Evolutionary conservation across 208 protist species (phyloP).

Genomic region (Leishmania guyanensis): DNA sequence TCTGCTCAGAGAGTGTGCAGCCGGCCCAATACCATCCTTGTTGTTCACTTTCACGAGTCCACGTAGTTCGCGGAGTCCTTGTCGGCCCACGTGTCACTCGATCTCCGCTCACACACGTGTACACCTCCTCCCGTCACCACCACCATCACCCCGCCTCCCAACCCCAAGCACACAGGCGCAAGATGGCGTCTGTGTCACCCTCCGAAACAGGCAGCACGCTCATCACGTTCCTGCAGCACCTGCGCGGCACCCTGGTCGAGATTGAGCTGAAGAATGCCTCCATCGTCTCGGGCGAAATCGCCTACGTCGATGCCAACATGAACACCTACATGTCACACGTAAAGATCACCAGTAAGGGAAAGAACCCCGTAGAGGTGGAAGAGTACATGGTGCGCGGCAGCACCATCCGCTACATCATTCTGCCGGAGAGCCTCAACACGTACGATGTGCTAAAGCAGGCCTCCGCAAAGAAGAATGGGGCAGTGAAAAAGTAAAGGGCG

Average conservation of each 20-base stretch:
- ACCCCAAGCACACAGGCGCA: constrained; percentile 1
- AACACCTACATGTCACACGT: constrained; percentile 98
- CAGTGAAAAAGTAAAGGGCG: constrained; percentile 6
- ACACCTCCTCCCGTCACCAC: background rate
- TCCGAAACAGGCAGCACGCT: constrained; percentile 77
- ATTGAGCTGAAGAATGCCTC: constrained; percentile 99
- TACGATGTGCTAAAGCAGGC: constrained; percentile 91
- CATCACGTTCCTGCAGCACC: constrained; percentile 97
- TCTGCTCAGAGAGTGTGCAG: background rate
- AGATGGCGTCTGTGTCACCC: constrained; percentile 43
- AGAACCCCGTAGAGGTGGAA: constrained; percentile 95
- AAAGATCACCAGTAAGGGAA: constrained; percentile 97
- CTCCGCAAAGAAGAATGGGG: constrained; percentile 29
- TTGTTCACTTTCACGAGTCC: background rate
- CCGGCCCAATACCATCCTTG: background rate
- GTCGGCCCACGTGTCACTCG: background rate
- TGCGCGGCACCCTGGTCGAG: constrained; percentile 97
- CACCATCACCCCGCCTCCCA: background rate
- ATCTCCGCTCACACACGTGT: background rate
- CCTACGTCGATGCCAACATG: constrained; percentile 93
- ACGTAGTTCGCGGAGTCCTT: background rate
- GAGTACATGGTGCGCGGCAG: constrained; percentile 97
- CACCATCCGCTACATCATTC: constrained; percentile 98
- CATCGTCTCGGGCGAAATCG: constrained; percentile 91
- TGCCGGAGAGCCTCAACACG: constrained; percentile 96